phyloP scores from a whole-genome alignment of 495 filamentous ascomycete species.

The Lepraria neglecta region DNA sequence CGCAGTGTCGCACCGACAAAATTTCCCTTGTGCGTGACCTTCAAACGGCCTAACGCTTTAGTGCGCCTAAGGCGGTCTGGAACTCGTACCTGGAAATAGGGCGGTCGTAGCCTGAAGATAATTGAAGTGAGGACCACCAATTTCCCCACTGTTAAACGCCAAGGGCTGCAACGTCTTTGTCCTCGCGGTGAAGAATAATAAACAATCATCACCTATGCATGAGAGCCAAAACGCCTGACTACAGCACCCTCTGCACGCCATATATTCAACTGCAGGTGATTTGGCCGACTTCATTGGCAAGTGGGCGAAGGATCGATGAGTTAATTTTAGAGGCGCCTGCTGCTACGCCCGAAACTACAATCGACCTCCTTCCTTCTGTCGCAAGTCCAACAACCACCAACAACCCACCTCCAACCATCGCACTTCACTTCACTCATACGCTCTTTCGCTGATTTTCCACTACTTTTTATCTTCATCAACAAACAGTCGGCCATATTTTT shows the following conservation, averaged over 20 bases:
- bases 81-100: background rate
- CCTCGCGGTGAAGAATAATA: background rate
- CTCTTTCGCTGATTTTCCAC: conserved; percentile 23
- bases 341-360: conserved; percentile 17
- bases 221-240: background rate
- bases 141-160: conserved; percentile 13
- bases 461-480: conserved; percentile 30
- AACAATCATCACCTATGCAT: conserved; percentile 6
- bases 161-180: background rate
- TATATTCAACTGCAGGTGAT: conserved; percentile 2
- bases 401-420: conserved; percentile 20
- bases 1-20: conserved; percentile 14
- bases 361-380: conserved; percentile 15
- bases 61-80: background rate
- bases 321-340: conserved; percentile 16
- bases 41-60: background rate
- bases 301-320: background rate
- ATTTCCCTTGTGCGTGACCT: background rate
- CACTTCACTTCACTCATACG: conserved; percentile 26
- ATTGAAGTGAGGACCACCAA: background rate
- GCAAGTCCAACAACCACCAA: conserved; percentile 14
- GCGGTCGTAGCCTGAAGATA: background rate
- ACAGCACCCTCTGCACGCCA: background rate
- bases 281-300: conserved; percentile 1
- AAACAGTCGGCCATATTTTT: conserved; percentile 26